Evolutionary conservation across 2,329 filamentous ascomycete genomes (phyloP).

Genomic region (Chrysosporium queenslandicum): DNA sequence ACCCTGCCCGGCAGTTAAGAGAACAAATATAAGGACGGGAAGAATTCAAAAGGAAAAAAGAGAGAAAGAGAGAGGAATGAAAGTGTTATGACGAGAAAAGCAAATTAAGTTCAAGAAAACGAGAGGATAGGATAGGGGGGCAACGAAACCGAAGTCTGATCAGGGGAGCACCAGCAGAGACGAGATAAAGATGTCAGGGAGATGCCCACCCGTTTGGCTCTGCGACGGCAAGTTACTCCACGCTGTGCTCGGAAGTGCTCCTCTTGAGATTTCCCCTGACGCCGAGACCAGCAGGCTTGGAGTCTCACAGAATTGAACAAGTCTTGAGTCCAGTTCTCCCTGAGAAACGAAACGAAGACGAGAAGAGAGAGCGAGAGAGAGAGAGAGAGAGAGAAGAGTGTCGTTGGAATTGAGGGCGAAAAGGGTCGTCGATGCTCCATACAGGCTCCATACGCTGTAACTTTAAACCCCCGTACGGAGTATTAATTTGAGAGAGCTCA

Average conservation of each 20-base stretch:
- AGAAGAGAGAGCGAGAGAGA: background rate
- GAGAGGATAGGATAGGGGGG: slow-evolving; percentile 1
- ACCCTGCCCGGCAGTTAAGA: slow-evolving; percentile 18
- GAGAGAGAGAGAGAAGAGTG: background rate
- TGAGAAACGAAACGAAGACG: slow-evolving; percentile 2
- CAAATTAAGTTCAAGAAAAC: slow-evolving; percentile 7
- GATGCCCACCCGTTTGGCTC: no score
- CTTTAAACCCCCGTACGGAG: slow-evolving; percentile 1
- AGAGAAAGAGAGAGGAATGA: background rate
- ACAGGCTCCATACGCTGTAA: slow-evolving; percentile 2
- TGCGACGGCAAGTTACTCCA: no score
- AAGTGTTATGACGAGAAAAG: slow-evolving; percentile 2
- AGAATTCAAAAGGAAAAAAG: slow-evolving; percentile 15
- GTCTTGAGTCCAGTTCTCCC: background rate
- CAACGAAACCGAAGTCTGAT: background rate
- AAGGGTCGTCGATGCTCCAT: background rate
- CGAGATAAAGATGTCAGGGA: background rate
- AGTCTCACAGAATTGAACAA: background rate
- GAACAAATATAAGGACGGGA: slow-evolving; percentile 17
- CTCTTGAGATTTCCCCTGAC: background rate
- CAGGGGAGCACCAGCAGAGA: slow-evolving; percentile 1
- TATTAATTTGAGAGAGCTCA: background rate
- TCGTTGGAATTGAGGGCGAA: background rate
- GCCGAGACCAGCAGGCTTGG: slow-evolving; percentile 8
- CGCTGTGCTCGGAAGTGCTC: no score